Evolutionary conservation across 208 protist genomes (phyloP), one percentile per base, ranked within the genome.

Genomic region (Trypanosoma lewisi): DNA sequence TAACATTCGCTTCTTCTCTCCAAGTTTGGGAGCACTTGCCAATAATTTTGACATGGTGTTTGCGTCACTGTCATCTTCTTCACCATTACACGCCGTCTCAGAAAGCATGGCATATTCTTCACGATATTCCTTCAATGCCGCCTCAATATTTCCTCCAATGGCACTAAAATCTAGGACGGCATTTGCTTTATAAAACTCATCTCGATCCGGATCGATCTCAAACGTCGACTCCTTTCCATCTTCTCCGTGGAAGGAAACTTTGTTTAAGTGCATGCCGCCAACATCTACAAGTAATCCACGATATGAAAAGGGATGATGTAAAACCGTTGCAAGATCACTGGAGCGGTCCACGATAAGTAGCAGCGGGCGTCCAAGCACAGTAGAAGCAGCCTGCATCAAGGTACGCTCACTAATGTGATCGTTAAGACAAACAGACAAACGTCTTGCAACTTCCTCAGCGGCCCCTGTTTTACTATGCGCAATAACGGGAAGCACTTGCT

Each of bases 281-380:
- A 85, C 49, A 61, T 96, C 91, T 8, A 88, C 73, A 6, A 96
- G 69, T 12, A 96, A 70, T 25, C 87, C 86, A 45, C 87, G 88
- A 67, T 96, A 96, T 28, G 84, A 85, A 72, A 94, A 96, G 11
- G 88, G 87, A 74, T 96, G 91, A 71, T 93, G 84, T 31, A 96
- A 75, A 30, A 82, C 80, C 14, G 83, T 84, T 23, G 88, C 82
- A 25, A 96, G 51, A 69, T 96, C 91, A 52, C 71, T 86, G 21
- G 77, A 60, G 23, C 91, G 85, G 58, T 96, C 91, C 11, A 84
- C 79, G 27, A 96, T 61, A 52, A 96, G 77, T 12, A 96, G 75
- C 61, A 96, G 67, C 48, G 91, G 87, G 16, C 91, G 74, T 16
- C 85, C 82, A 67, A 89, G 75, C 51, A 78, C 62, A 11, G 77